phyloP scores from a whole-genome alignment of 2,329 filamentous ascomycete species.

The Dendryphion nanum region DNA sequence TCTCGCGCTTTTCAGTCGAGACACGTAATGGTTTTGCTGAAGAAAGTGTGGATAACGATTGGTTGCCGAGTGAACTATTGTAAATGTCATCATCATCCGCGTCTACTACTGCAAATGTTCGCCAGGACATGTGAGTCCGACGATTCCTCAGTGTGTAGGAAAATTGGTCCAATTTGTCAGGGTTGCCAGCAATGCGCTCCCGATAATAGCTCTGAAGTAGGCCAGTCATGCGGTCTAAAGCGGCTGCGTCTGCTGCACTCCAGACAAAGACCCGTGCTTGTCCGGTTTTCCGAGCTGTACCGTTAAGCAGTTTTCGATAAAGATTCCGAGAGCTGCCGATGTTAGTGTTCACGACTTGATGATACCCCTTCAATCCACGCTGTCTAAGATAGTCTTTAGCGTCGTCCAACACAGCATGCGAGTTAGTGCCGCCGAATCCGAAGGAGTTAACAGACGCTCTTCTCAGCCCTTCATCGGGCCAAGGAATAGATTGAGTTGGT shows the following conservation, averaged over 20 bases:
- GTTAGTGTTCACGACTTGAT: too few relatives aligned
- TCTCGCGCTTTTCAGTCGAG: too few relatives aligned
- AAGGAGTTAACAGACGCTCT: slow-evolving; percentile 9
- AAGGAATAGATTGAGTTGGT: slow-evolving; percentile 3
- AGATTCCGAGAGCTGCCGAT: too few relatives aligned
- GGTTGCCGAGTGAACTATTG: too few relatives aligned
- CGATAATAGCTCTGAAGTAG: too few relatives aligned
- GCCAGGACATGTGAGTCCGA: background rate
- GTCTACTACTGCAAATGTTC: background rate
- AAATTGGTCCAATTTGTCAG: too few relatives aligned
- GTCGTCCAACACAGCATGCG: slow-evolving; percentile 19
- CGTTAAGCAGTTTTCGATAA: too few relatives aligned
- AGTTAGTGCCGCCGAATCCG: slow-evolving; percentile 21
- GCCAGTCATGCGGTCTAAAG: too few relatives aligned
- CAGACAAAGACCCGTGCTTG: background rate
- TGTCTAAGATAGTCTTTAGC: slow-evolving; percentile 3
- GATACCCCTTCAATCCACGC: background rate
- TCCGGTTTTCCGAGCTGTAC: too few relatives aligned
- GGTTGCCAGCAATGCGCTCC: too few relatives aligned
- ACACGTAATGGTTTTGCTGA: too few relatives aligned
- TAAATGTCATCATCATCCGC: background rate
- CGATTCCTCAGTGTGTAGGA: background rate
- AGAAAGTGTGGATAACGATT: background rate
- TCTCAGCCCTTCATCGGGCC: slow-evolving; percentile 2
- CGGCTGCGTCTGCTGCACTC: background rate